phyloP scores from a whole-genome alignment of 2,329 filamentous ascomycete species.

The Fusarium stilboides region DNA sequence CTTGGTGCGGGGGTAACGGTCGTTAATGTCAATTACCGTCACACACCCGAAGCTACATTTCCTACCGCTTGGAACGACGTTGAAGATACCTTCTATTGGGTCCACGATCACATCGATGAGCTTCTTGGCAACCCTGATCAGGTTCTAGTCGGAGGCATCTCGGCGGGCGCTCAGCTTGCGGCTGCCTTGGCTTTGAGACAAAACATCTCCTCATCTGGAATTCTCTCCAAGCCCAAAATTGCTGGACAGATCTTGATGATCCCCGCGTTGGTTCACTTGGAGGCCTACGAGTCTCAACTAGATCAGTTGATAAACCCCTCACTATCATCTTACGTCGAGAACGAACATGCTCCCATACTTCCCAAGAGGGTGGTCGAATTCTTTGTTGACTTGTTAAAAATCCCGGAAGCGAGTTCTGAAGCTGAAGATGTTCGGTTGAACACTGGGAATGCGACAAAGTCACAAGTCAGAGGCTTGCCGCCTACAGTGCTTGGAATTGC shows the following conservation, averaged over 20 bases:
- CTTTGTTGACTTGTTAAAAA: constrained; percentile 51
- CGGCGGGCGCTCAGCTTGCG: constrained; percentile 62
- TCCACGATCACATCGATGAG: constrained; percentile 53
- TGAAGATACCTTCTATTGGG: constrained; percentile 69
- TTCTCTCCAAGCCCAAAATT: constrained; percentile 49
- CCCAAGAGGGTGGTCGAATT: constrained; percentile 49
- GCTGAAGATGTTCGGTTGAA: constrained; percentile 57
- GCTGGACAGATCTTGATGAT: constrained; percentile 68
- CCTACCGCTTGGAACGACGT: constrained; percentile 68
- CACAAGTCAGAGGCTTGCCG: constrained; percentile 60
- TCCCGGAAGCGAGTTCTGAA: constrained; percentile 37
- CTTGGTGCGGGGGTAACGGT: constrained; percentile 60
- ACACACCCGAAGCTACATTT: constrained; percentile 68
- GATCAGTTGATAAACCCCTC: constrained; percentile 54
- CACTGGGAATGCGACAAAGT: constrained; percentile 49
- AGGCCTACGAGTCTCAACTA: constrained; percentile 47
- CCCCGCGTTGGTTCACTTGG: constrained; percentile 56
- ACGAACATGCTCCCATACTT: constrained; percentile 65
- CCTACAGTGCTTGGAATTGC: constrained; percentile 62
- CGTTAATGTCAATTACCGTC: constrained; percentile 71
- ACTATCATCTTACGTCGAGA: constrained; percentile 61
- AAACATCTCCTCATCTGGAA: constrained; percentile 46
- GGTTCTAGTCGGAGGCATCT: constrained; percentile 64
- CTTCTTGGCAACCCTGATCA: constrained; percentile 30
- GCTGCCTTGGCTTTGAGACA: constrained; percentile 58